phyloP scores from a whole-genome alignment of 495 filamentous ascomycete genomes.

The Haplographium delicatum region DNA sequence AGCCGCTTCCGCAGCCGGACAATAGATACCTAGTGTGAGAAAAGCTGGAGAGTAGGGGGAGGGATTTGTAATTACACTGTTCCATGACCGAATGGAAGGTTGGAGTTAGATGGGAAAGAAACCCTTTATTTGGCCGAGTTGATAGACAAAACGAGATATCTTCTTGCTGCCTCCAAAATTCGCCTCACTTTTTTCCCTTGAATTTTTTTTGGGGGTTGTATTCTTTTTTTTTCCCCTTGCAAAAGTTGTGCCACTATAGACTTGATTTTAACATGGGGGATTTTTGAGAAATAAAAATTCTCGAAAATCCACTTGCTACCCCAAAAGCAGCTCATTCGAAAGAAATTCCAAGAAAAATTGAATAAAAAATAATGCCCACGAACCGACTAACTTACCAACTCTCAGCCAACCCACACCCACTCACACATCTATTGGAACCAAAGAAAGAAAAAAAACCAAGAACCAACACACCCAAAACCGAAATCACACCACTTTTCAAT shows the following conservation, averaged over 20 bases:
- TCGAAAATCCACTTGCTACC: neutral
- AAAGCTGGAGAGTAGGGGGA: neutral
- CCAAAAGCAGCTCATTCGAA: neutral
- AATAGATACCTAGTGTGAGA: neutral
- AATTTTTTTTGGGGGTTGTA: neutral
- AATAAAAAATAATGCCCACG: no score
- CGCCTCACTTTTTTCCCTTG: neutral
- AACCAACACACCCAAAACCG: neutral
- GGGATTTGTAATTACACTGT: constrained; percentile 13
- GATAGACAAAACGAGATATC: neutral
- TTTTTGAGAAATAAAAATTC: neutral
- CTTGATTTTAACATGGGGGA: neutral
- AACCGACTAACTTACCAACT: no score
- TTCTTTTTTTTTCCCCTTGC: neutral
- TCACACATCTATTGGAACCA: neutral
- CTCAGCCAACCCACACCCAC: no score
- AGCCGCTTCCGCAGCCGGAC: neutral
- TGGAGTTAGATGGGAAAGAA: constrained; percentile 11
- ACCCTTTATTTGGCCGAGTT: neutral
- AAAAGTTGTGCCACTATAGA: neutral
- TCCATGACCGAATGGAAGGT: constrained; percentile 8
- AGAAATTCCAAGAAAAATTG: no score
- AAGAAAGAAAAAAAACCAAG: neutral
- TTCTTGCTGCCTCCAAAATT: neutral
- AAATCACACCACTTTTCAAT: no score